Evolutionary conservation across 306 rosid genomes (phyloP), one percentile per base, ranked within the genome.

Genomic region (Dryas alaskensis): DNA sequence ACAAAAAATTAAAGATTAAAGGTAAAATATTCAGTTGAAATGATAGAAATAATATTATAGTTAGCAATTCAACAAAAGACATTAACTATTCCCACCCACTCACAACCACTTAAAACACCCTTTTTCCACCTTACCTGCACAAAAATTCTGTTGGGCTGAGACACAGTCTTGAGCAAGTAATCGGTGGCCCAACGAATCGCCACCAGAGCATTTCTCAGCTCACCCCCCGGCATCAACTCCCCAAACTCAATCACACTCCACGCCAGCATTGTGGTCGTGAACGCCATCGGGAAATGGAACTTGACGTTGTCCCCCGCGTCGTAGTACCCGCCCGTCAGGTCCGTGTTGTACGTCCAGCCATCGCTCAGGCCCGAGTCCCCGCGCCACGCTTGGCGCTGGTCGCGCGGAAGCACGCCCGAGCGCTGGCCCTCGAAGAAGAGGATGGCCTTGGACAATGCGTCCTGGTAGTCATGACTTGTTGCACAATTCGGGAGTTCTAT

Each of bases 231-330:
- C 98, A 93, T 93, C 14, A 62, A 55, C 1, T 93, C 91, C 3
- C 96, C 98, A 49, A 93, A 93, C 69, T 93, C 98, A n/a, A 93
- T 74, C 13, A 89, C 90, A 25, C 98, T 89, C 98, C 98, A 93
- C 0, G 98, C 79, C 89, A 93, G 52, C 96, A 93, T 88, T 72
- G 98, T 93, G 22, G 96, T 85, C 3, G 98, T 86, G 82, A 91
- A 93, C 0, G 97, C 97, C 98, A 93, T 93, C 51, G 98, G 98
- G 54, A 93, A 93, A 0, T 89, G 89, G 52, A 93, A 93, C 79
- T 93, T 93, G 6, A 93, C 73, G 75, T 93, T 93, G 46, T 93
- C 98, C 0, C 98, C 98, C 76, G 98, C 98, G 77, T 93, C 98
- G 52, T 93, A 93, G 82, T 93, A 93, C 0, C 98, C 97, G 44